A percentile compares a stretch with the other conserved stretches of the same genome.
These are phyloP conservation scores for Globisporangium spiculum DNA, from an alignment of 352 stramenopile genomes.

Conservation along the genomic window DNA sequence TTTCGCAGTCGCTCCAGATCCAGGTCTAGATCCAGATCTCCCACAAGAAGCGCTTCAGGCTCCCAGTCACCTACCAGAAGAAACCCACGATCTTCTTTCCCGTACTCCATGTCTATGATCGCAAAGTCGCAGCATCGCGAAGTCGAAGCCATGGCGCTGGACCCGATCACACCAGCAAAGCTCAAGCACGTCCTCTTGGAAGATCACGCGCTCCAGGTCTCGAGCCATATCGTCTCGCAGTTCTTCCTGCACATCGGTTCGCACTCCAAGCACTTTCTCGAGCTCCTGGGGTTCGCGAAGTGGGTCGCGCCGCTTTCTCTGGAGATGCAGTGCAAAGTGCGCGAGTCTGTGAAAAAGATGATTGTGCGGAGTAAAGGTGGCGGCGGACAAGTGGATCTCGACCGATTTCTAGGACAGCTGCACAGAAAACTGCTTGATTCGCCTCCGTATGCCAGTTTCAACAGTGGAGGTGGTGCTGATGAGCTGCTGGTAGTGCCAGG, in stretches of 20 bases:
- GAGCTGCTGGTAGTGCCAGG: neutral
- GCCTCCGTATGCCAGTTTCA: conserved; percentile 9
- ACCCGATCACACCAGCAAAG: conserved; percentile 33
- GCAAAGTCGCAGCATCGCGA: conserved; percentile 16
- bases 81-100: neutral
- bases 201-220: conserved; percentile 31
- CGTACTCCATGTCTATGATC: conserved; percentile 1
- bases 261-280: conserved; percentile 39
- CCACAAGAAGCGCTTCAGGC: neutral
- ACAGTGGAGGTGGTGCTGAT: neutral
- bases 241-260: conserved; percentile 55
- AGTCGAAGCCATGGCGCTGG: conserved; percentile 16
- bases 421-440: conserved; percentile 31
- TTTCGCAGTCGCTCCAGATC: too few species aligned
- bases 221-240: conserved; percentile 41
- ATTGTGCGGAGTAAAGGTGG: conserved; percentile 41
- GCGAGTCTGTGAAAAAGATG: conserved; percentile 35
- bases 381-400: conserved; percentile 43
- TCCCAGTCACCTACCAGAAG: conserved; percentile 6
- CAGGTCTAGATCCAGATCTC: neutral
- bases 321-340: conserved; percentile 34
- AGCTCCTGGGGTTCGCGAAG: conserved; percentile 36
- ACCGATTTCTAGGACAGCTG: conserved; percentile 43
- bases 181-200: conserved; percentile 37
- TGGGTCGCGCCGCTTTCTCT: conserved; percentile 37